phyloP scores from a whole-genome alignment of 139 green algal genomes.

The Chlorella sp. region DNA sequence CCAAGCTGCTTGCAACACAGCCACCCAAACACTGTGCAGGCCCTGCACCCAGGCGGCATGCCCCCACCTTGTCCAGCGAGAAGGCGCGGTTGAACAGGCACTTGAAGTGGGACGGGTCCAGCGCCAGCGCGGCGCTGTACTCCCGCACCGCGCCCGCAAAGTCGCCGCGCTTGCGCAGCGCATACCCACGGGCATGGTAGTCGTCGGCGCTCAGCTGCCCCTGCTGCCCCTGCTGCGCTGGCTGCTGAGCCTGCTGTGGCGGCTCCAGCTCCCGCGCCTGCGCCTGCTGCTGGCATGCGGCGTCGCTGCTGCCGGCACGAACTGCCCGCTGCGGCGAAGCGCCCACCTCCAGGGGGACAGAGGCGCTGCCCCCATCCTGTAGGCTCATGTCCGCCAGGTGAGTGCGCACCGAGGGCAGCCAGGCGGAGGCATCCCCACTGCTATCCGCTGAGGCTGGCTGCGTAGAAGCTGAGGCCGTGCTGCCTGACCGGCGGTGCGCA shows the following conservation, averaged over 20 bases:
- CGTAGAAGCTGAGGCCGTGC: no score
- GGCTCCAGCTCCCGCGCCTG: background rate
- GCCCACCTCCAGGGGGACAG: background rate
- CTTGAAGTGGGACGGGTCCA: slow-evolving; percentile 83
- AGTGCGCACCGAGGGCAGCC: background rate
- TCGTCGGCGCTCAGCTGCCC: slow-evolving; percentile 55
- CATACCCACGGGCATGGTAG: slow-evolving; percentile 70
- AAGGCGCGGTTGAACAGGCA: slow-evolving; percentile 92
- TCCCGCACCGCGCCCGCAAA: slow-evolving; percentile 73
- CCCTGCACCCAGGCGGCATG: no score
- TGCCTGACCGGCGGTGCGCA: background rate
- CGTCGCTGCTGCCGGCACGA: background rate
- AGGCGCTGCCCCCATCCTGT: background rate
- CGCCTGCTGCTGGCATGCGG: background rate
- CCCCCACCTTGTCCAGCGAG: slow-evolving; percentile 79
- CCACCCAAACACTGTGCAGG: no score
- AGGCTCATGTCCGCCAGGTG: background rate
- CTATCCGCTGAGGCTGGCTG: background rate
- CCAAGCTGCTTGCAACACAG: no score
- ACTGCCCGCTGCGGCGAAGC: background rate
- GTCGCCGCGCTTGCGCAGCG: slow-evolving; percentile 71
- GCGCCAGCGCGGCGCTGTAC: slow-evolving; percentile 72
- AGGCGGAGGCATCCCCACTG: background rate
- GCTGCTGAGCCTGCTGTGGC: background rate
- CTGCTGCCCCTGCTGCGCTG: slow-evolving; percentile 5